Evolutionary conservation across 2,329 filamentous ascomycete genomes (phyloP), one percentile per base, ranked within the genome.

Genomic region (Ceratocystis destructans): DNA sequence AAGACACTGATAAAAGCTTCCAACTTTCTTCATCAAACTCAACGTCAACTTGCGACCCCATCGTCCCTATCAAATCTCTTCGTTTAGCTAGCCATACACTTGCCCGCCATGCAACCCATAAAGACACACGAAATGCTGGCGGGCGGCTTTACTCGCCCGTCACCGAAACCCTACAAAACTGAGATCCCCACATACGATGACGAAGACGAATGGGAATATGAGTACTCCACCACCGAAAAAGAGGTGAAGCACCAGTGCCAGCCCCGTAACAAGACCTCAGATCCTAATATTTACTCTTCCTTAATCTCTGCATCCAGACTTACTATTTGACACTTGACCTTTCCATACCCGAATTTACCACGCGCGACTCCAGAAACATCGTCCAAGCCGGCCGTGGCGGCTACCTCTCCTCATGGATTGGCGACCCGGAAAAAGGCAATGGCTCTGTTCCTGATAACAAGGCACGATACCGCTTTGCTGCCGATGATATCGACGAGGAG

Each of bases 141-240:
- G 12, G 66, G 62, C 31, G 37, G 33, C 7, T 65, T 67, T 50
- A 31, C 25, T 50, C 64, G 66, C 8, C 64, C 66, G n/a, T 57
- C 59, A 20, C 66, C 48, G 10, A 45, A 55, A 41, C 41, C 48
- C 20, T 68, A 61, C 53, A 65, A 64, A 31, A 31, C 65, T 5
- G 61, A 64, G 12, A 50, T 66, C 22, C 61, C 68, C 22, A 68
- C 25, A 33, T 62, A 64, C 15, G 76, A 77, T 33, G 79, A 79
- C 5, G 77, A 84, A 68, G 82, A 86, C 62, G 83, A 85, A 63
- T 87, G 83, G 83, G 84, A 87, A 71, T 87, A 86, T 70, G 84
- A 87, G 70, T 87, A 87, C 71, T 87, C 84, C 0, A 74, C 76
- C 2, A 85, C 82, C 0, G 83, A 87, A 71, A 85, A 79, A 15